These are phyloP conservation scores for Aphanocladium album DNA, from an alignment of 2,329 filamentous ascomycete species.

Conservation along the genomic window DNA sequence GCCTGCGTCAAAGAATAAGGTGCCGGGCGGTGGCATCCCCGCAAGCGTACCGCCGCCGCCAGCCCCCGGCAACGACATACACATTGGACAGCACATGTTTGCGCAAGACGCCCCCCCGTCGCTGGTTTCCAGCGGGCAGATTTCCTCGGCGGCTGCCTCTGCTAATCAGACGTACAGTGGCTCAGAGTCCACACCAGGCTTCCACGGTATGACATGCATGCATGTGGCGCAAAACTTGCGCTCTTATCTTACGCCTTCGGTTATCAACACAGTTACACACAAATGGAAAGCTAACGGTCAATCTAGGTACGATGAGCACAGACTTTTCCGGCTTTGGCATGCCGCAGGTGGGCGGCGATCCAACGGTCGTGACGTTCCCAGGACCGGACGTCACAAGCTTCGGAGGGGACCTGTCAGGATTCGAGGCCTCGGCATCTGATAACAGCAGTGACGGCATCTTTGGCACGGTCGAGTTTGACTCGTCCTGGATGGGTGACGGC, in stretches of 20 bases:
- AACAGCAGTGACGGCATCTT: constrained; percentile 18
- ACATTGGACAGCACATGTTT: not conserved
- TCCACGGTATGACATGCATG: not conserved
- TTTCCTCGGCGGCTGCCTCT: not conserved
- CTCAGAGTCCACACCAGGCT: not conserved
- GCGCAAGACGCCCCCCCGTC: not conserved
- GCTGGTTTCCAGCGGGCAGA: constrained; percentile 3
- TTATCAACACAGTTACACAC: not conserved
- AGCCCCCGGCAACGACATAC: constrained; percentile 3
- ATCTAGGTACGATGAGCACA: not conserved
- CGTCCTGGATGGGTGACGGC: constrained; percentile 31
- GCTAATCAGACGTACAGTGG: not conserved
- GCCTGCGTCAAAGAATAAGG: constrained; percentile 1
- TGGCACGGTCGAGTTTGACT: constrained; percentile 26
- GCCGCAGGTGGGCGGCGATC: constrained; percentile 5
- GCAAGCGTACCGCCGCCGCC: not conserved
- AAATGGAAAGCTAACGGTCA: not conserved
- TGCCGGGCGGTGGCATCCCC: not conserved
- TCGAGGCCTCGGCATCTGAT: constrained; percentile 15
- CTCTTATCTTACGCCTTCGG: not conserved
- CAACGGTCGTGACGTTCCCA: constrained; percentile 6
- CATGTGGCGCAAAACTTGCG: not conserved
- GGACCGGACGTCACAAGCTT: not conserved
- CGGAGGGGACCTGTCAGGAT: not conserved
- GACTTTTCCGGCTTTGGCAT: not conserved